phyloP scores from a whole-genome alignment of 2,329 filamentous ascomycete species.

The Decorospora gaudefroyi region DNA sequence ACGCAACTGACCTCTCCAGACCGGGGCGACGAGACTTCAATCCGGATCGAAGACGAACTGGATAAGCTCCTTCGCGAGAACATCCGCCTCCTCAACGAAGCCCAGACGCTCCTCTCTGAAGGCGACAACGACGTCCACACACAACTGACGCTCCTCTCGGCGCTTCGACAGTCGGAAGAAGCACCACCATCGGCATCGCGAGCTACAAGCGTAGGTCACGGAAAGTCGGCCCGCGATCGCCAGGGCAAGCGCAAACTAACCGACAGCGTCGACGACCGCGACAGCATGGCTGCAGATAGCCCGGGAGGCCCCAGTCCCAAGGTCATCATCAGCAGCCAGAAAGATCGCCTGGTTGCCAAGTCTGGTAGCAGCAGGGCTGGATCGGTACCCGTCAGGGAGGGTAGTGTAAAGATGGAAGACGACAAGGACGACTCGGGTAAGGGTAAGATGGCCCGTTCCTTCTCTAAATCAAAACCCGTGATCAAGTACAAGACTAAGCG shows the following conservation, averaged over 20 bases:
- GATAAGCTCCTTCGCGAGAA: constrained; percentile 55
- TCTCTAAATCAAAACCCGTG: constrained; percentile 24
- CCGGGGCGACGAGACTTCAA: constrained; percentile 43
- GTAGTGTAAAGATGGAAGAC: constrained; percentile 58
- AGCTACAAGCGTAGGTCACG: constrained; percentile 38
- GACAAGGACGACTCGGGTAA: constrained; percentile 53
- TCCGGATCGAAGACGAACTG: constrained; percentile 52
- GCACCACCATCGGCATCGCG: constrained; percentile 42
- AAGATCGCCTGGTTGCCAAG: constrained; percentile 48
- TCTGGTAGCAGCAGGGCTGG: constrained; percentile 48
- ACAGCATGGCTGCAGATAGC: constrained; percentile 47
- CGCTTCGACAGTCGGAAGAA: constrained; percentile 54
- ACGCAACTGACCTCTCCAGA: constrained; percentile 28
- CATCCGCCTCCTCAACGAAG: constrained; percentile 54
- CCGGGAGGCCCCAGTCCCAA: constrained; percentile 45
- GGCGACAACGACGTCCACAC: constrained; percentile 49
- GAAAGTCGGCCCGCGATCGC: constrained; percentile 45
- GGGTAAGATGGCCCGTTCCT: constrained; percentile 48
- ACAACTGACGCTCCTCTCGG: constrained; percentile 53
- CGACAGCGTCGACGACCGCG: constrained; percentile 45
- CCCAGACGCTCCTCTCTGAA: constrained; percentile 50
- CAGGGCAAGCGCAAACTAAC: constrained; percentile 46
- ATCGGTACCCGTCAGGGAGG: constrained; percentile 54
- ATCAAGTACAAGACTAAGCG: constrained; percentile 22
- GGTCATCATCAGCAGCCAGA: constrained; percentile 37